Conservation (phyloP, 2,329 filamentous ascomycete species). For the Amauroascus niger region DNA sequence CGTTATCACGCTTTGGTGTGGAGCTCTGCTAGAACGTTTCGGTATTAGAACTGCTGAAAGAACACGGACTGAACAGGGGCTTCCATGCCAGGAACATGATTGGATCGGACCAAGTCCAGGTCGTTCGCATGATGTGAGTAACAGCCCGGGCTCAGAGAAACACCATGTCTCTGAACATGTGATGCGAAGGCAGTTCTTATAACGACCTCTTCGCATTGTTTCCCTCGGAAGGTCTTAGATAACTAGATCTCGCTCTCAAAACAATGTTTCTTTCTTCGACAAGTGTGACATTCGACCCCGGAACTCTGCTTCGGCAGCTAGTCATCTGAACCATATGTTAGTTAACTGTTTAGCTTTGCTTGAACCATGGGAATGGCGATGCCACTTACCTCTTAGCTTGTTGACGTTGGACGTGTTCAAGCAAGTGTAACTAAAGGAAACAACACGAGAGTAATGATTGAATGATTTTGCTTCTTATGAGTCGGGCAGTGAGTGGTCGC, state of each 20-base stretch:
- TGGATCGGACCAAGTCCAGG: not conserved
- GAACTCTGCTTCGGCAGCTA: not conserved
- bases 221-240: no score
- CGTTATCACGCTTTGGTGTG: not conserved
- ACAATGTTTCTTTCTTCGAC: not conserved
- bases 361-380: not conserved
- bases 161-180: not conserved
- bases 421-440: no score
- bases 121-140: not conserved
- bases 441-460: not conserved
- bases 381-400: not conserved
- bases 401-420: no score
- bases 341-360: not conserved
- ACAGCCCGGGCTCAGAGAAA: not conserved
- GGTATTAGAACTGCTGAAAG: not conserved
- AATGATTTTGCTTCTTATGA: no score
- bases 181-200: not conserved
- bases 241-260: not conserved
- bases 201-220: not conserved
- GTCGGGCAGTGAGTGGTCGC: not conserved
- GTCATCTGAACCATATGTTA: not conserved
- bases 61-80: not conserved
- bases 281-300: not conserved
- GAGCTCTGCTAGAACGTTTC: slow-evolving; percentile 1
- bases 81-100: not conserved